Evolutionary conservation across 139 green algal genomes (phyloP), one percentile per base, ranked within the genome.

Genomic region (Chlorella vulgaris): DNA sequence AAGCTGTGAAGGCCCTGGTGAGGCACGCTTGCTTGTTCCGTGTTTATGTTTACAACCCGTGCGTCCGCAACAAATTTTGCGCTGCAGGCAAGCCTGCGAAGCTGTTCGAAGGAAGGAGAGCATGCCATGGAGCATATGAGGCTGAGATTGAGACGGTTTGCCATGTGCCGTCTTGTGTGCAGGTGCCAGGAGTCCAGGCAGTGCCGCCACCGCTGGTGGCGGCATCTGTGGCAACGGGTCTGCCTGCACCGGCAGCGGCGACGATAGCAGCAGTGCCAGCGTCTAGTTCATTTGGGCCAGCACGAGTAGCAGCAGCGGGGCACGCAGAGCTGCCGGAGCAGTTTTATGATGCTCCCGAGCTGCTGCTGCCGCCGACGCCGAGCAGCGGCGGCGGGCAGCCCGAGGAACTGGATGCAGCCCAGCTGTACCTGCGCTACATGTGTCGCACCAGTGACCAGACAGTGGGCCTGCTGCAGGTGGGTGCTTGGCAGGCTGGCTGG

Each of bases 391-490:
- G 39, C 50, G 33, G 40, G 24, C 13, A 50, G 22, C n/a, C n/a
- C 5, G 28, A 50, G 40, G 40, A 73, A 3, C 75, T 42, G 66
- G 81, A 85, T 24, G 28, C 81, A 1, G 63, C 55, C 1, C 50
- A 81, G 51, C 81, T 82, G 38, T 85, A 85, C 36, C 55, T 85
- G 55, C 74, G 81, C 39, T 85, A 82, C 70, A 47, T 76, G 69
- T 85, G 81, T 65, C 65, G 74, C 7, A 81, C 74, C 2, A 65
- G 74, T 0, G 75, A 85, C 66, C 74, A 81, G 10, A 67, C 39
- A 0, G 78, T 80, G 15, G 69, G 53, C 24, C 69, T 78, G 69
- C 63, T 83, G 51, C 69, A 83, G 51, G 69, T 69, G 47, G 10
- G 47, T 58, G 47, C 13, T 58, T 58, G 47, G 47, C 47, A 58